Evolutionary conservation across 108 stramenopile species (phyloP).

Genomic region (Pseudonitzschia delicatissima): DNA sequence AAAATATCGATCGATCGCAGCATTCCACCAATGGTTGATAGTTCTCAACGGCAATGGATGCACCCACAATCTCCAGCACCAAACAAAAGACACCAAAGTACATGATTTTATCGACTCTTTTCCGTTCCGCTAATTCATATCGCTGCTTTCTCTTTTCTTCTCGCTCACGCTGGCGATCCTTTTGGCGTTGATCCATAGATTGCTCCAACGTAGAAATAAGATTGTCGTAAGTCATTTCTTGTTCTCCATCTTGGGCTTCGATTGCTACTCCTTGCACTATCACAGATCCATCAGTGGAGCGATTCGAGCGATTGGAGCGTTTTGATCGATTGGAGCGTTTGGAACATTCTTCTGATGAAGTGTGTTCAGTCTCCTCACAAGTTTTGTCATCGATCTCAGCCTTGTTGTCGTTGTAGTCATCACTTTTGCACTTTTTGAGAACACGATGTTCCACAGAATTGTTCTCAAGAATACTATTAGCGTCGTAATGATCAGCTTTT

Average conservation of each 20-base stretch:
- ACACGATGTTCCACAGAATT: too few relatives aligned
- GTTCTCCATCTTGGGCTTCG: neutral
- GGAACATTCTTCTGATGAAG: too few relatives aligned
- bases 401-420: too few relatives aligned
- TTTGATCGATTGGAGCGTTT: too few relatives aligned
- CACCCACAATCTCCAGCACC: slow-evolving; percentile 4
- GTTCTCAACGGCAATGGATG: slow-evolving; percentile 6
- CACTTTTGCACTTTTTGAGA: too few relatives aligned
- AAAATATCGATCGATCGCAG: slow-evolving; percentile 2
- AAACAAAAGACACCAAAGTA: neutral
- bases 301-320: too few relatives aligned
- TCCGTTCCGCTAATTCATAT: neutral
- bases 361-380: too few relatives aligned
- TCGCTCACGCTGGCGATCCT: neutral
- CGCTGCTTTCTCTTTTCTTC: neutral
- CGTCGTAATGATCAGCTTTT: too few relatives aligned
- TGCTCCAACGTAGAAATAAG: neutral
- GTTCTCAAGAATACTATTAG: too few relatives aligned
- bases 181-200: neutral
- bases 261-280: too few relatives aligned
- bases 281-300: too few relatives aligned
- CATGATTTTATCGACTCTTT: neutral
- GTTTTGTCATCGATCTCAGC: too few relatives aligned
- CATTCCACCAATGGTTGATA: slow-evolving; percentile 8
- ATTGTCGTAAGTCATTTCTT: slow-evolving; percentile 9